Evolutionary conservation across 2,329 filamentous ascomycete species (phyloP).

Genomic region (Trichoderma brevicompactum): DNA sequence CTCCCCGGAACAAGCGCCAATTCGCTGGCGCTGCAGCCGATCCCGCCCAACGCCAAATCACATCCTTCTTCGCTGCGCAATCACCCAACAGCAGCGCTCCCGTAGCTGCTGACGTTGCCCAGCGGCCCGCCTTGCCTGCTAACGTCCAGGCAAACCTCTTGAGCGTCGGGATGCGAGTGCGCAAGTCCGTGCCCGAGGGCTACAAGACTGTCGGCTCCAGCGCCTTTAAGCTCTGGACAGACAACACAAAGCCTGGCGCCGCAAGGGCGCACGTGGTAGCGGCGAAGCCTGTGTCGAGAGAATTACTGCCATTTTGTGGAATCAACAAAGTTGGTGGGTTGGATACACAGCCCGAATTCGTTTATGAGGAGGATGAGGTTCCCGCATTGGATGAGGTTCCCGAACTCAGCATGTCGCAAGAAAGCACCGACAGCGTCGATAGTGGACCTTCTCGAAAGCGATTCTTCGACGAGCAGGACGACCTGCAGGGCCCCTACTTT

Average conservation of each 20-base stretch:
- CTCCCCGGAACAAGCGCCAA: conserved; percentile 62
- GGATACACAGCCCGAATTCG: conserved; percentile 58
- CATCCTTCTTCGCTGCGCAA: conserved; percentile 60
- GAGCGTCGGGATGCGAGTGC: conserved; percentile 89
- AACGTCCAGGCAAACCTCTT: conserved; percentile 81
- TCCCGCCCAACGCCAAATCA: conserved; percentile 64
- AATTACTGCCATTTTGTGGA: conserved; percentile 80
- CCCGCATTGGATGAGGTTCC: conserved; percentile 49
- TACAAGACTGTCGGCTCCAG: conserved; percentile 73
- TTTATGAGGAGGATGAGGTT: conserved; percentile 36
- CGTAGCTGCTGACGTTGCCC: conserved; percentile 33
- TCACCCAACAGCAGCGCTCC: conserved; percentile 47
- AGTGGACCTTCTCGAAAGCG: conserved; percentile 51
- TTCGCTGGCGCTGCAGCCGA: conserved; percentile 65
- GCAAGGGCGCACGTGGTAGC: conserved; percentile 27
- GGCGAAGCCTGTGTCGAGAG: conserved; percentile 49
- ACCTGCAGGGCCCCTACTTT: conserved; percentile 37
- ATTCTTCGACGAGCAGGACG: conserved; percentile 50
- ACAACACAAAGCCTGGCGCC: conserved; percentile 34
- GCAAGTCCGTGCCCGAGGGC: conserved; percentile 90
- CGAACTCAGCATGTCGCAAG: conserved; percentile 60
- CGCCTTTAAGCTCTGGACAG: conserved; percentile 57
- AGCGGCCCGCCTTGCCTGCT: conserved; percentile 60
- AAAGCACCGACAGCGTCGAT: conserved; percentile 50
- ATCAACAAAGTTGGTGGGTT: conserved; percentile 75